Evolutionary conservation across 345 rosid species (phyloP).

Genomic region (Boechera retrofracta): DNA sequence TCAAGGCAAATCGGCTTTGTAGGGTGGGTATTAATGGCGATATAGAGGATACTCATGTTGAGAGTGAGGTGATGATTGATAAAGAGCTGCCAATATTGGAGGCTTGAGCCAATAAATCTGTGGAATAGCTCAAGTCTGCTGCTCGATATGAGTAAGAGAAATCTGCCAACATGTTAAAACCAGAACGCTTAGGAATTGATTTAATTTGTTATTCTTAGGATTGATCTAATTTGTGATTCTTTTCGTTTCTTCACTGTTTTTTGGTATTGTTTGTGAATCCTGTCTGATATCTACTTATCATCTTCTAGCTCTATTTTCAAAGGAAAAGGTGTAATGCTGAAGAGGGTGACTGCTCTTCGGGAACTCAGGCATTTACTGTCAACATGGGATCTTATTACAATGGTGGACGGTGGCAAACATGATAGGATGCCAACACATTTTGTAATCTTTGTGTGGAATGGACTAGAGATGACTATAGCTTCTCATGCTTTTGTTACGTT

Average conservation of each 20-base stretch:
- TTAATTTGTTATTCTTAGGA: neutral
- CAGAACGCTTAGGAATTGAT: neutral
- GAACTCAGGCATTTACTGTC: slow-evolving; percentile 86
- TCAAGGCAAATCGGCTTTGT: slow-evolving; percentile 86
- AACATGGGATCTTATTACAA: neutral
- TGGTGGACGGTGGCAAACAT: too few species aligned
- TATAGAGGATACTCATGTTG: slow-evolving; percentile 44
- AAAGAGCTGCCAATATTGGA: slow-evolving; percentile 80
- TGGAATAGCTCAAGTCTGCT: slow-evolving; percentile 75
- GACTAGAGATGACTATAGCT: too few species aligned
- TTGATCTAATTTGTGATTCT: neutral
- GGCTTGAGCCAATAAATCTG: slow-evolving; percentile 65
- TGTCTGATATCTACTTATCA: neutral
- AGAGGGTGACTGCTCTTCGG: slow-evolving; percentile 78
- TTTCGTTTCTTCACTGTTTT: neutral
- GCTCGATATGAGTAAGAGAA: slow-evolving; percentile 68
- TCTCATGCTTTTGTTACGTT: too few species aligned
- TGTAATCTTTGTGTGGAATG: too few species aligned
- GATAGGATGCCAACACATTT: too few species aligned
- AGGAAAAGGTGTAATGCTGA: slow-evolving; percentile 89
- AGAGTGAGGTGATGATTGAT: slow-evolving; percentile 74
- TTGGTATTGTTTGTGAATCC: neutral
- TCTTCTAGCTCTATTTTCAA: slow-evolving; percentile 48
- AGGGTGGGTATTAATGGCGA: slow-evolving; percentile 72
- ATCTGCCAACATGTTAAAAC: slow-evolving; percentile 2